Percentiles rank a stretch among this genome's conserved stretches.
Conservation (phyloP, 345 rosid species). For the Eucalyptus pauciflora region DNA sequence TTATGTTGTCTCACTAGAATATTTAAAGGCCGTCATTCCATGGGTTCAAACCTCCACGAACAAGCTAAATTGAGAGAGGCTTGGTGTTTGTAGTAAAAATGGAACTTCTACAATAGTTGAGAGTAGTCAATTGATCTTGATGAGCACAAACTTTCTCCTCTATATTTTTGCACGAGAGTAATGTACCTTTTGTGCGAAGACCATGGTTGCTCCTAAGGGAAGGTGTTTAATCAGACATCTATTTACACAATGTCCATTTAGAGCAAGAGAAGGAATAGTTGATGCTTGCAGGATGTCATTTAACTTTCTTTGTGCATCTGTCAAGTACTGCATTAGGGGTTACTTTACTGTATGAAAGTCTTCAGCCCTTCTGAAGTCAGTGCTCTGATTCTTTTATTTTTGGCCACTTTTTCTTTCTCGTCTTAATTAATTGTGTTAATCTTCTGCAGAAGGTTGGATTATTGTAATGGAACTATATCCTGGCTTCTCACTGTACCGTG, state of each 20-base stretch:
- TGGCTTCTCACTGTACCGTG: conserved; percentile 74
- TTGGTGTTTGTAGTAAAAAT: background rate
- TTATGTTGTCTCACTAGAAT: background rate
- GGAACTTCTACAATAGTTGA: background rate
- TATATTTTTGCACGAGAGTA: background rate
- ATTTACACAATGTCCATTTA: background rate
- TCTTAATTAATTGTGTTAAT: background rate
- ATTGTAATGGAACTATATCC: conserved; percentile 71
- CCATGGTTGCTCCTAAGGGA: background rate
- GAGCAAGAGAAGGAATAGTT: background rate
- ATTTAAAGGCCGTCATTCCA: background rate
- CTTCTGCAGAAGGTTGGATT: conserved; percentile 53
- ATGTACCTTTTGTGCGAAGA: background rate
- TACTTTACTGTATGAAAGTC: background rate
- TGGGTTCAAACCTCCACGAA: background rate
- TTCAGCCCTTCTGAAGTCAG: background rate
- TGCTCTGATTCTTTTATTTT: background rate
- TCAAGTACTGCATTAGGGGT: background rate
- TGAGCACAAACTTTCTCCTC: background rate
- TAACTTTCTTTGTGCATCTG: background rate
- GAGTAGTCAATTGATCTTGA: background rate
- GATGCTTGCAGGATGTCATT: background rate
- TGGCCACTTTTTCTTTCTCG: background rate
- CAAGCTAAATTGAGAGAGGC: background rate
- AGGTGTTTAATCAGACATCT: background rate